A percentile compares a stretch with the other conserved stretches of the same genome.
Conservation (phyloP, 306 rosid genomes). For the Cicer bijugum region DNA sequence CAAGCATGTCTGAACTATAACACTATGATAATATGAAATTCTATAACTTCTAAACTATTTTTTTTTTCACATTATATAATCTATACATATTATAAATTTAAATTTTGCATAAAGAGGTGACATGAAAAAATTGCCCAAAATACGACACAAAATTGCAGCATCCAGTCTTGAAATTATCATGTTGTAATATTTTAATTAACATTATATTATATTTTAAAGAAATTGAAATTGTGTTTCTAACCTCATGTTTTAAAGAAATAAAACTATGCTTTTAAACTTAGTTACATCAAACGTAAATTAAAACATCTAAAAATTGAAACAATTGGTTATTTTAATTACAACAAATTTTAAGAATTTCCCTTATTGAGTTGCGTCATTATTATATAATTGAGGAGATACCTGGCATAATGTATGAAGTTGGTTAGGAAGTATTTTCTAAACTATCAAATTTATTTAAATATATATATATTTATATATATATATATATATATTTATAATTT, state of each 20-base stretch:
- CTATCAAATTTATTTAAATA: background rate
- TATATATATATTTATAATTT: too few species aligned
- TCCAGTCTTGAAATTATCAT: conserved; percentile 9
- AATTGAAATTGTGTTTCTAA: background rate
- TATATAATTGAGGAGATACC: conserved; percentile 4
- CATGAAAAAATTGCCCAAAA: too few species aligned
- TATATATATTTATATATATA: background rate
- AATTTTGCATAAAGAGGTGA: background rate
- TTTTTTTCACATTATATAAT: background rate
- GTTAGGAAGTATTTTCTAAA: background rate
- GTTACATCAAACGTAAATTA: too few species aligned
- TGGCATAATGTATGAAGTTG: background rate
- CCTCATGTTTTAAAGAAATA: background rate
- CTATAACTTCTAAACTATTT: background rate
- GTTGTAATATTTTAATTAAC: background rate
- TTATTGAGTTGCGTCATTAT: background rate
- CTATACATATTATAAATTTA: background rate
- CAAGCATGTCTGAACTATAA: too few species aligned
- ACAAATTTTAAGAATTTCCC: background rate
- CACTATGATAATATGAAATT: too few species aligned
- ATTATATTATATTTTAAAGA: background rate
- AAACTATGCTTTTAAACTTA: background rate
- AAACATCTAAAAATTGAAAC: background rate
- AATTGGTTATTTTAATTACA: background rate
- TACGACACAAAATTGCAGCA: conserved; percentile 7